phyloP scores from a whole-genome alignment of 2,329 filamentous ascomycete species.

The Xylaria sp. region DNA sequence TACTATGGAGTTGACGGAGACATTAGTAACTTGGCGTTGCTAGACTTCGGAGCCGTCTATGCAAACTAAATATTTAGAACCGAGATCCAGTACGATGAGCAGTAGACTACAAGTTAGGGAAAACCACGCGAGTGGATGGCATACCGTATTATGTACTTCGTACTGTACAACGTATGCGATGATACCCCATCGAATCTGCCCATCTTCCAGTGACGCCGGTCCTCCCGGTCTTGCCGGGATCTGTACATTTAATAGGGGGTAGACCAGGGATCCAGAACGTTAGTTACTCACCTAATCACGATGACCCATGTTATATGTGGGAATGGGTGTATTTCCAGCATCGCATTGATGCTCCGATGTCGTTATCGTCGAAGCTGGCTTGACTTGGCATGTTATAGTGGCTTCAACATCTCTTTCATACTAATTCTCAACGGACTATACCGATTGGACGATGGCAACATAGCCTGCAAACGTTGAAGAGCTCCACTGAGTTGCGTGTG shows the following conservation, averaged over 20 bases:
- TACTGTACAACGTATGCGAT: not conserved
- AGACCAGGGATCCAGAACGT: not conserved
- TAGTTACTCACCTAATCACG: constrained; percentile 4
- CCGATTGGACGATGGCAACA: constrained; percentile 27
- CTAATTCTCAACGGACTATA: not conserved
- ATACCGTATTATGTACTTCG: not conserved
- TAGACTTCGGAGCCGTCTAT: not conserved
- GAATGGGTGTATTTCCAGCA: not conserved
- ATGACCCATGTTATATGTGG: constrained; percentile 10
- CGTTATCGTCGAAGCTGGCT: not conserved
- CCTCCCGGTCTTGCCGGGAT: not conserved
- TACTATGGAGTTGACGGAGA: not conserved
- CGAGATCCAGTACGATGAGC: not conserved
- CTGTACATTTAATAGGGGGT: not conserved
- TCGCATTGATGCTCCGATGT: not conserved
- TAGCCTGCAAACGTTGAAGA: not conserved
- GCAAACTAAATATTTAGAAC: not conserved
- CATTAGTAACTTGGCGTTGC: not conserved
- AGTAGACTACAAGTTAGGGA: not conserved
- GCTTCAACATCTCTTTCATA: not conserved
- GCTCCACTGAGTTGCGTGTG: constrained; percentile 1
- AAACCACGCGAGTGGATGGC: not conserved
- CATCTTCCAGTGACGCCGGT: constrained; percentile 11
- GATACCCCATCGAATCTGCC: not conserved
- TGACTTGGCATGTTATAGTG: constrained; percentile 7